A percentile compares a stretch with the other conserved stretches of the same genome.
phyloP scores from a whole-genome alignment of 2,329 filamentous ascomycete genomes.

The Colletotrichum sp. region DNA sequence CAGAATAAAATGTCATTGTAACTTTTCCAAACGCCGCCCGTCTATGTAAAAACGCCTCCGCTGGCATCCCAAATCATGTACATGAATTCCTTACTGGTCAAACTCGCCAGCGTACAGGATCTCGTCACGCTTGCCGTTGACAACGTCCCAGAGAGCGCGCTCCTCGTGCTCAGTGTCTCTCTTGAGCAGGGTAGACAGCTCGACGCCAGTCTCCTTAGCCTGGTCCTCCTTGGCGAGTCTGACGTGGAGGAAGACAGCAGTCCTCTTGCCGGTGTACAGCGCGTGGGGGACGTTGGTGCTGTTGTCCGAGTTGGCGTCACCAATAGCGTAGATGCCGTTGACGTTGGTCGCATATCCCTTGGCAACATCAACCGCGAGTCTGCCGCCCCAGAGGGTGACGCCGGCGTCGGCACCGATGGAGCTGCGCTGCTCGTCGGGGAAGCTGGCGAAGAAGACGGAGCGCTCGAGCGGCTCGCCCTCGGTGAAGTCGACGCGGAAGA shows the following conservation, averaged over 20 bases:
- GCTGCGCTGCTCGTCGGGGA: slow-evolving; percentile 51
- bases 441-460: slow-evolving; percentile 57
- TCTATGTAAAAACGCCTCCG: background rate
- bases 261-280: slow-evolving; percentile 62
- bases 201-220: slow-evolving; percentile 29
- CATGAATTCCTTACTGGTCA: background rate
- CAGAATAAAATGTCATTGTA: background rate
- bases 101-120: slow-evolving; percentile 51
- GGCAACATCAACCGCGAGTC: slow-evolving; percentile 44
- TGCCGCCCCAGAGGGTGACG: slow-evolving; percentile 46
- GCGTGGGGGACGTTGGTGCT: slow-evolving; percentile 67
- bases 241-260: slow-evolving; percentile 62
- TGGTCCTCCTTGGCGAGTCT: slow-evolving; percentile 46
- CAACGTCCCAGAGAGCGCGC: slow-evolving; percentile 48
- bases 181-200: slow-evolving; percentile 25
- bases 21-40: background rate
- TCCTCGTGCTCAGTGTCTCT: slow-evolving; percentile 38
- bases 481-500: slow-evolving; percentile 59
- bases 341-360: slow-evolving; percentile 57
- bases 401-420: slow-evolving; percentile 51
- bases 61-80: background rate
- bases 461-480: slow-evolving; percentile 49
- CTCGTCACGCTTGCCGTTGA: slow-evolving; percentile 48
- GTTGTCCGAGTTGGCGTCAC: slow-evolving; percentile 65
- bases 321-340: slow-evolving; percentile 60